Conservation (phyloP, 768 basidiomycete genomes). For the Daedalea quercina region DNA sequence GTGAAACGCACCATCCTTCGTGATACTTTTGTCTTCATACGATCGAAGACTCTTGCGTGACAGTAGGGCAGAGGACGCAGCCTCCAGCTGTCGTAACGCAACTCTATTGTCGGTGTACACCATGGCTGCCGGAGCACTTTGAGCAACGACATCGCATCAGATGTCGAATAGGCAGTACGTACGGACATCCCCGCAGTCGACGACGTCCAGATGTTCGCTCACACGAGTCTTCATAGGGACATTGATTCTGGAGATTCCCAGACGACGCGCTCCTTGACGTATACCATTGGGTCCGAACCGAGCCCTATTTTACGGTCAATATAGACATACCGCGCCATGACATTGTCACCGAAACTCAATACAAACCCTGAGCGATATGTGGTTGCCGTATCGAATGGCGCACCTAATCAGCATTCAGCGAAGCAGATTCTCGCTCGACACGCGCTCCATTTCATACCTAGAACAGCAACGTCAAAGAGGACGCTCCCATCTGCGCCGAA, state of each 20-base stretch:
- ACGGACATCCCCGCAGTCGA: constrained; percentile 75
- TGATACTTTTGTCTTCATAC: constrained; percentile 47
- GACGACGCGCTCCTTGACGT: constrained; percentile 67
- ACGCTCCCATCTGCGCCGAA: constrained; percentile 20
- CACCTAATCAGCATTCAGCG: constrained; percentile 9
- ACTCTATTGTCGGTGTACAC: constrained; percentile 46
- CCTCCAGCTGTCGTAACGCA: constrained; percentile 70
- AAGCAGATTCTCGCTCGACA: neutral
- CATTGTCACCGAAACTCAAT: too few relatives aligned
- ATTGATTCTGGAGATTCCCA: constrained; percentile 72
- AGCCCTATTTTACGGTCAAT: constrained; percentile 28
- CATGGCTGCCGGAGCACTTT: constrained; percentile 11
- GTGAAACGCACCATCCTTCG: constrained; percentile 66
- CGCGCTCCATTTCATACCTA: constrained; percentile 9
- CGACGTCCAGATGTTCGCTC: constrained; percentile 54
- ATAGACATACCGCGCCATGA: too few relatives aligned
- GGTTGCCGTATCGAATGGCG: constrained; percentile 27
- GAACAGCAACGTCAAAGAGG: constrained; percentile 24
- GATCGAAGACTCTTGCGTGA: constrained; percentile 56
- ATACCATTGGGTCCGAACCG: constrained; percentile 84
- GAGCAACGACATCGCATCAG: neutral
- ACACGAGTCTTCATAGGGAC: constrained; percentile 70
- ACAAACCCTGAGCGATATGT: constrained; percentile 25
- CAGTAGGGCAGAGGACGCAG: constrained; percentile 62
- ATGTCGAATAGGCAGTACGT: constrained; percentile 53